Evolutionary conservation across 306 rosid genomes (phyloP).

Genomic region (Spatholobus suberectus): DNA sequence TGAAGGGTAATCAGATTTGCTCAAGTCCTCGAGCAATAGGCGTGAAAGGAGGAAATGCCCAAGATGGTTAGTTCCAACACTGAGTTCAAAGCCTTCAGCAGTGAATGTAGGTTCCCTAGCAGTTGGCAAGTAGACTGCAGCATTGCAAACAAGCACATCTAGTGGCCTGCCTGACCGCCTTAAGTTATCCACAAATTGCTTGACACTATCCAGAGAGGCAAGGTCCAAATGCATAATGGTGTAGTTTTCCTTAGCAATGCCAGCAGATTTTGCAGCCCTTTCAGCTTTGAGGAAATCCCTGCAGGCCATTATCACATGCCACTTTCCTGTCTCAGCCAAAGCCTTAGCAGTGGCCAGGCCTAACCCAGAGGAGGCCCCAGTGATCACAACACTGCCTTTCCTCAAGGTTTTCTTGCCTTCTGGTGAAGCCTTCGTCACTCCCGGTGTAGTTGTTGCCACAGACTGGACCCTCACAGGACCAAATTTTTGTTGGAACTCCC

Average conservation of each 20-base stretch:
- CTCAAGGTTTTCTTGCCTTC: slow-evolving; percentile 86
- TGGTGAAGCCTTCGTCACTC: slow-evolving; percentile 51
- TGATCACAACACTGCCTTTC: slow-evolving; percentile 79
- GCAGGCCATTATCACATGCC: slow-evolving; percentile 95
- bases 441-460: slow-evolving; percentile 58
- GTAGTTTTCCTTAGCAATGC: slow-evolving; percentile 76
- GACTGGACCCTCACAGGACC: slow-evolving; percentile 67
- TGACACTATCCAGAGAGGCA: slow-evolving; percentile 81
- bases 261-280: slow-evolving; percentile 89
- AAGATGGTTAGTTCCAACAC: slow-evolving; percentile 92
- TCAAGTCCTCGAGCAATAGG: slow-evolving; percentile 72
- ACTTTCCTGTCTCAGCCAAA: slow-evolving; percentile 85
- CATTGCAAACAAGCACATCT: slow-evolving; percentile 88
- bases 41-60: slow-evolving; percentile 92
- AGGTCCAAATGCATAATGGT: slow-evolving; percentile 86
- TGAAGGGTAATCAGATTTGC: slow-evolving; percentile 83
- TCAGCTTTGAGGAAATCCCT: slow-evolving; percentile 93
- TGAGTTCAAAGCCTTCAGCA: slow-evolving; percentile 90
- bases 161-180: slow-evolving; percentile 72
- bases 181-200: slow-evolving; percentile 77
- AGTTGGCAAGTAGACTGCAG: slow-evolving; percentile 85
- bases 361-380: slow-evolving; percentile 90
- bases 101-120: slow-evolving; percentile 83
- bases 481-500: slow-evolving; percentile 50
- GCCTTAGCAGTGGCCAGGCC: slow-evolving; percentile 93